A percentile compares a stretch with the other conserved stretches of the same genome.
phyloP scores from a whole-genome alignment of 352 stramenopile genomes.

The Phytophthora pisi region DNA sequence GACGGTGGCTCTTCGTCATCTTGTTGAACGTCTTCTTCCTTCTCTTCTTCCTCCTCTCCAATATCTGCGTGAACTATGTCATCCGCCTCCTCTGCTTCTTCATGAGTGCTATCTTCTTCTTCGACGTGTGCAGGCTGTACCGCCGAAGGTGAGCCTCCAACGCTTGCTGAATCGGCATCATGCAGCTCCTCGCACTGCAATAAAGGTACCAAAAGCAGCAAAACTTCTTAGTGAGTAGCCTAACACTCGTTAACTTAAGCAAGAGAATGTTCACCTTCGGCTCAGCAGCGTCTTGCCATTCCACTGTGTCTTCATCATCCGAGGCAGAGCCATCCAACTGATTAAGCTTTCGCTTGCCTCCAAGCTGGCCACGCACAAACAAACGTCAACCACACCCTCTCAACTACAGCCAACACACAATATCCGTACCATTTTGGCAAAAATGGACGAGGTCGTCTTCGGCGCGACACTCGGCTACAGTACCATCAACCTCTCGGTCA shows the following conservation, averaged over 20 bases:
- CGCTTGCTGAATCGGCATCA: not conserved
- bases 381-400: not conserved
- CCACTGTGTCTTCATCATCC: constrained; percentile 24
- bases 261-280: constrained; percentile 15
- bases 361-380: constrained; percentile 30
- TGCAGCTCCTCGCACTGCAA: not conserved
- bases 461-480: constrained; percentile 23
- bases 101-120: not conserved
- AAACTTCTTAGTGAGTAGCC: not conserved
- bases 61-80: not conserved
- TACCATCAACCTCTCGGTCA: constrained; percentile 3
- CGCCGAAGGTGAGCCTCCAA: not conserved
- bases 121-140: not conserved
- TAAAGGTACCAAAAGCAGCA: not conserved
- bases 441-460: constrained; percentile 33
- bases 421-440: constrained; percentile 41
- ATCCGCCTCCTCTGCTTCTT: constrained; percentile 6
- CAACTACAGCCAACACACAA: not conserved
- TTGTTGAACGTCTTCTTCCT: constrained; percentile 1
- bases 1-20: not conserved
- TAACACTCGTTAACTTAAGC: not conserved
- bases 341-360: constrained; percentile 39
- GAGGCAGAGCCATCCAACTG: constrained; percentile 40
- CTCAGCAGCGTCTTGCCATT: constrained; percentile 16
- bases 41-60: constrained; percentile 16